phyloP scores from a whole-genome alignment of 2,329 filamentous ascomycete species.

The Tothia fuscella region DNA sequence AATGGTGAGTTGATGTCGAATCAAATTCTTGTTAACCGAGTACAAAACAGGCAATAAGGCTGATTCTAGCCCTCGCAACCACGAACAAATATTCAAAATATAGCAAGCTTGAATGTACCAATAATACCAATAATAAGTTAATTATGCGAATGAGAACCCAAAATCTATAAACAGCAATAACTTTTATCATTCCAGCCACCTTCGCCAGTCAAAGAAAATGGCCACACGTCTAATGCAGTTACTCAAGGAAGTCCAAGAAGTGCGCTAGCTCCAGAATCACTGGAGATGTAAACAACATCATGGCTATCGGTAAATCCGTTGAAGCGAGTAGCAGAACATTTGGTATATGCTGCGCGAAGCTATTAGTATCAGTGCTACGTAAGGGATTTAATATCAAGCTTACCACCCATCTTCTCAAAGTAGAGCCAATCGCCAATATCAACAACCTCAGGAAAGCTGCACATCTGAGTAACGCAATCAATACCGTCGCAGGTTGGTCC shows the following conservation, averaged over 20 bases:
- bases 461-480: slow-evolving; percentile 79
- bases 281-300: slow-evolving; percentile 88
- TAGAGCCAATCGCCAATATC: slow-evolving; percentile 97
- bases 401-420: slow-evolving; percentile 85
- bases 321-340: slow-evolving; percentile 94
- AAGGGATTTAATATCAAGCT: slow-evolving; percentile 7
- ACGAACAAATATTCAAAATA: too few relatives aligned
- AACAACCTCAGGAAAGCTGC: slow-evolving; percentile 62
- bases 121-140: too few relatives aligned
- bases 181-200: not conserved
- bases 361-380: slow-evolving; percentile 8
- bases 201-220: not conserved
- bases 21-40: too few relatives aligned
- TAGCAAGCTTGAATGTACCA: too few relatives aligned
- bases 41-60: too few relatives aligned
- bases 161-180: not conserved
- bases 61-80: too few relatives aligned
- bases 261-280: slow-evolving; percentile 74
- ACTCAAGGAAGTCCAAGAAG: slow-evolving; percentile 39
- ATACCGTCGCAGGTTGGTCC: slow-evolving; percentile 97
- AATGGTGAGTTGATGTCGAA: too few relatives aligned
- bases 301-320: slow-evolving; percentile 92
- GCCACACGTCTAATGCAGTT: not conserved
- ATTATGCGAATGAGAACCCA: too few relatives aligned
- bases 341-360: slow-evolving; percentile 90